Evolutionary conservation across 768 basidiomycete genomes (phyloP).

Genomic region (Leccinum truebloodii): DNA sequence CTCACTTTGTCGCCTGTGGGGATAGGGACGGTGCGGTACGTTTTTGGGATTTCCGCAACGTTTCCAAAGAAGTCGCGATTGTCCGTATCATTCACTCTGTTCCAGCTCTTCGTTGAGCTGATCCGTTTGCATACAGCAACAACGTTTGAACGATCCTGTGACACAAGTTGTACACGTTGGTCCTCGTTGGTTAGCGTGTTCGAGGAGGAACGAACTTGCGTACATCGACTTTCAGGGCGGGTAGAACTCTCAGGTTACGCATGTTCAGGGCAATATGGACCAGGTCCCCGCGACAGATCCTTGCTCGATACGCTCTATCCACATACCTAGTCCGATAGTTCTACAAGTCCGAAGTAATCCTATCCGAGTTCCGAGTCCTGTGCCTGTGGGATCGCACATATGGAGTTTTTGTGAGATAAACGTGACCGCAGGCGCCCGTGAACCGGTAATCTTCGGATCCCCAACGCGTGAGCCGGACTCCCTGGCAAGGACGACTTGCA

Average conservation of each 20-base stretch:
- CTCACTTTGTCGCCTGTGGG: slow-evolving; percentile 44
- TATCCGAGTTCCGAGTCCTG: neutral
- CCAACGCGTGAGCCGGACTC: neutral
- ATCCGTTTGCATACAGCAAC: slow-evolving; percentile 28
- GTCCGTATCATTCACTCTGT: slow-evolving; percentile 16
- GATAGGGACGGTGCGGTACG: slow-evolving; percentile 43
- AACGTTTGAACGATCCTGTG: slow-evolving; percentile 39
- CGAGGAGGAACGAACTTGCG: slow-evolving; percentile 39
- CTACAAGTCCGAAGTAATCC: no score
- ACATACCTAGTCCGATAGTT: neutral
- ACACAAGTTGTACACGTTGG: slow-evolving; percentile 39
- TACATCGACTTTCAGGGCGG: slow-evolving; percentile 26
- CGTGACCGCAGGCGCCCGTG: slow-evolving; percentile 1
- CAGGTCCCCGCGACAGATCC: neutral
- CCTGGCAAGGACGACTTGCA: neutral
- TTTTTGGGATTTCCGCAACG: slow-evolving; percentile 50
- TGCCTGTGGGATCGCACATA: neutral
- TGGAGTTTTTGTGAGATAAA: neutral
- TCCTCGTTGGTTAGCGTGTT: slow-evolving; percentile 38
- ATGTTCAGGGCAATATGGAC: neutral
- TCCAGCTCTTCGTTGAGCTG: neutral
- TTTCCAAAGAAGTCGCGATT: slow-evolving; percentile 23
- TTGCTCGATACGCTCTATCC: neutral
- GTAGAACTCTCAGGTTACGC: neutral
- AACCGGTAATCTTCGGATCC: slow-evolving; percentile 4